A percentile compares a stretch with the other conserved stretches of the same genome.
These are phyloP conservation scores for Spathaspora boniae DNA, from an alignment of 805 yeast species.

Conservation along the genomic window DNA sequence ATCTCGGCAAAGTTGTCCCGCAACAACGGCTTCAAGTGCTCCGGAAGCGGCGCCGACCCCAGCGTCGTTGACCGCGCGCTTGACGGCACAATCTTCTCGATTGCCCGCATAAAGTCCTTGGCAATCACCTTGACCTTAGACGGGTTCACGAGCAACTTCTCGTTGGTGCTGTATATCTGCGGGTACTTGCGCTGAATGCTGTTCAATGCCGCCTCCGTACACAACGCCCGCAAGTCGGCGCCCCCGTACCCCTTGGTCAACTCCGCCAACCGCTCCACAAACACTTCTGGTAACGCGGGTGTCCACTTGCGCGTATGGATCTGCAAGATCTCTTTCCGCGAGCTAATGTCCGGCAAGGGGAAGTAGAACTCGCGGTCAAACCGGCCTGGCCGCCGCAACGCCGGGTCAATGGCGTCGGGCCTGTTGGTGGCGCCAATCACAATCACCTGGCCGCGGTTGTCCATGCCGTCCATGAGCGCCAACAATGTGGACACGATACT, in stretches of 20 bases:
- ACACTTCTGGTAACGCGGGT: slow-evolving; percentile 59
- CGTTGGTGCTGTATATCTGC: slow-evolving; percentile 76
- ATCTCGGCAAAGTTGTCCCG: slow-evolving; percentile 47
- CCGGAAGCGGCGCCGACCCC: slow-evolving; percentile 76
- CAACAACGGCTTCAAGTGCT: slow-evolving; percentile 62
- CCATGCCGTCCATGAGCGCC: slow-evolving; percentile 99
- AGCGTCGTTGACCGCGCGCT: slow-evolving; percentile 81
- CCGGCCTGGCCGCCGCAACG: slow-evolving; percentile 93
- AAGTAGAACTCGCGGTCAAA: slow-evolving; percentile 96
- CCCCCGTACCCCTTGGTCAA: slow-evolving; percentile 97
- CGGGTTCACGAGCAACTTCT: slow-evolving; percentile 73
- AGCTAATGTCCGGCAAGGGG: slow-evolving; percentile 81
- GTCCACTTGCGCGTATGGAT: slow-evolving; percentile 91
- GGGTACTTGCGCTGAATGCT: slow-evolving; percentile 92
- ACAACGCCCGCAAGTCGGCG: slow-evolving; percentile 89
- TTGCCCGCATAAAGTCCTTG: slow-evolving; percentile 79
- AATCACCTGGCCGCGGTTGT: slow-evolving; percentile 95
- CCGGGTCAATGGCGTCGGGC: slow-evolving; percentile 98
- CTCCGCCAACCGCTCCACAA: slow-evolving; percentile 65
- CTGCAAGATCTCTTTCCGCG: slow-evolving; percentile 72
- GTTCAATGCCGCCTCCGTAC: slow-evolving; percentile 92
- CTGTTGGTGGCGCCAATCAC: slow-evolving; percentile 98
- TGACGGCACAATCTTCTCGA: slow-evolving; percentile 87
- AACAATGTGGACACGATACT: slow-evolving; percentile 92
- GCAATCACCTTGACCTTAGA: slow-evolving; percentile 67